Percentiles rank a stretch among this genome's conserved stretches.
These are phyloP conservation scores for Rubia yunnanensis DNA, from an alignment of 257 asterid genomes.

Conservation along the genomic window DNA sequence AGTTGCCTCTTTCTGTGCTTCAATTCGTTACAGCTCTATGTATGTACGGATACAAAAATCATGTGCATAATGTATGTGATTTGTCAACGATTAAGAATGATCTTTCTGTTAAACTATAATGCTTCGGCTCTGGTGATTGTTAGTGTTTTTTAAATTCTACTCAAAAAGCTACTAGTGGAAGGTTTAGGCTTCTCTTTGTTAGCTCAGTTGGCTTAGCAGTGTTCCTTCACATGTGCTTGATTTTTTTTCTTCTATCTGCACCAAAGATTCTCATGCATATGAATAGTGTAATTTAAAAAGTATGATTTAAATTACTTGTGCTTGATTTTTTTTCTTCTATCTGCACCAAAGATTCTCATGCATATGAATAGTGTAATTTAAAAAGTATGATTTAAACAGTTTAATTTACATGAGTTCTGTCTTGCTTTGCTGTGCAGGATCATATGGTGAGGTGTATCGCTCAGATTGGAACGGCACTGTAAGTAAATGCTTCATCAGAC, in stretches of 20 bases:
- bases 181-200: neutral
- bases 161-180: neutral
- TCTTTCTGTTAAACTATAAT: neutral
- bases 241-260: neutral
- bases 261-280: neutral
- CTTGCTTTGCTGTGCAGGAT: conserved; percentile 47
- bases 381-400: neutral
- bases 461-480: conserved; percentile 97
- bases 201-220: conserved; percentile 1
- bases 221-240: neutral
- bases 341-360: neutral
- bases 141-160: neutral
- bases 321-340: too few relatives aligned
- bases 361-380: neutral
- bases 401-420: neutral
- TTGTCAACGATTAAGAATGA: neutral
- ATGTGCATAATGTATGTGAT: neutral
- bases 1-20: neutral
- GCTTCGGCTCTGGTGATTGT: neutral
- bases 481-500: conserved; percentile 18
- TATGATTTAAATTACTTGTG: neutral
- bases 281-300: neutral
- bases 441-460: conserved; percentile 94
- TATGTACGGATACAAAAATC: neutral
- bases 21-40: neutral